These are phyloP conservation scores for Peniophora sp. DNA, from an alignment of 1,284 basidiomycete species.

Conservation along the genomic window DNA sequence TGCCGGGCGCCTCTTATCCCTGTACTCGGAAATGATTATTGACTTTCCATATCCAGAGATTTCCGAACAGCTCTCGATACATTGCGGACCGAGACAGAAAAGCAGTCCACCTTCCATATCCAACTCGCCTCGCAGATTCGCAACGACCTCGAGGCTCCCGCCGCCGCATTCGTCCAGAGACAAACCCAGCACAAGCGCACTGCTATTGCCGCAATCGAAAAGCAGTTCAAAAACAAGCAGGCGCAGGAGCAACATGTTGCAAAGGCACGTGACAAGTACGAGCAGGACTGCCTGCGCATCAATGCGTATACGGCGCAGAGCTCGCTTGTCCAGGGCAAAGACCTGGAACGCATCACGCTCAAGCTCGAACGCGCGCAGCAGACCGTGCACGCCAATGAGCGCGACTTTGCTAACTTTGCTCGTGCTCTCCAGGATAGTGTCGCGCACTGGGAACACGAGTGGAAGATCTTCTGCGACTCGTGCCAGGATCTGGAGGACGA, in stretches of 20 bases:
- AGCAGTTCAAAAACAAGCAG: constrained; percentile 81
- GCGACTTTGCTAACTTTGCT: constrained; percentile 87
- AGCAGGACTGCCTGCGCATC: constrained; percentile 89
- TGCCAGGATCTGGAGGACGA: constrained; percentile 97
- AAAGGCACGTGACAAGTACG: constrained; percentile 92
- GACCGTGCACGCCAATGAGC: constrained; percentile 84
- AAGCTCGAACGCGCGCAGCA: constrained; percentile 88
- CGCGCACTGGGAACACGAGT: constrained; percentile 87
- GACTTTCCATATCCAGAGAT: constrained; percentile 41
- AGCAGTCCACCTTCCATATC: constrained; percentile 66
- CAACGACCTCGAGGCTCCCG: constrained; percentile 68
- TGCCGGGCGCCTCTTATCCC: not conserved
- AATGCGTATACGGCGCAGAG: constrained; percentile 94
- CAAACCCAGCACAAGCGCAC: constrained; percentile 72
- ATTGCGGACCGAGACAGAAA: constrained; percentile 77
- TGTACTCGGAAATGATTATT: not conserved
- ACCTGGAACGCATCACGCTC: constrained; percentile 83
- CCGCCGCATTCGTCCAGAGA: constrained; percentile 54
- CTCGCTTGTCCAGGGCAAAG: constrained; percentile 88
- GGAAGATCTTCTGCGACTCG: constrained; percentile 90
- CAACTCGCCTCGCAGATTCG: constrained; percentile 71
- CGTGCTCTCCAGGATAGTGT: constrained; percentile 76
- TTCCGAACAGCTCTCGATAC: constrained; percentile 74
- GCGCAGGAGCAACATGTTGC: constrained; percentile 77
- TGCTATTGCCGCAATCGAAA: constrained; percentile 74